Base-by-base conservation (phyloP, 2,329 filamentous ascomycete genomes). In the Penicillium sp. region DNA sequence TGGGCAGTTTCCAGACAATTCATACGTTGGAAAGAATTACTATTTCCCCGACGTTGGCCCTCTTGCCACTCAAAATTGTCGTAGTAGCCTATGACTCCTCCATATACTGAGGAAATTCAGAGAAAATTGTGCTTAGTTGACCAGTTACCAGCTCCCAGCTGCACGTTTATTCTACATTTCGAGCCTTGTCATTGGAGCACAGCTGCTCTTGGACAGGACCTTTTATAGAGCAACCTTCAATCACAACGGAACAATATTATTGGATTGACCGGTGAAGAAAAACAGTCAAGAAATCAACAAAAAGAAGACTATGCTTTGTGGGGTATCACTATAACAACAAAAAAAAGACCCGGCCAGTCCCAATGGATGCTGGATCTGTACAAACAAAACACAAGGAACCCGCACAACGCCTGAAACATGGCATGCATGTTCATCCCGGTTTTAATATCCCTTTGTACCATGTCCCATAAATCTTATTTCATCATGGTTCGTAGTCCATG, bases 261-360 rank as follows among this genome's bases (percentile, higher is more conserved):
- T 46, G 13, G 34, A 34, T 34, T 34, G 44, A 34, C 29, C 18
- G 14, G 16, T 7, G 18, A n/a, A 18, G 16, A 10, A 22, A 34
- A 7, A 18, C 22, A 38, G 13, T 22, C 10, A 38, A 52, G n/a
- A n/a, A 31, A 34, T 7, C 8, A 46, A 26, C 38, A 44, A 37
- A 35, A 16, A 20, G 11, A 34, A 46, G 24, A 18, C 20, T 26
- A 43, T 13, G 40, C 32, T 31, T 22, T 32, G 29, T 22, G 31
- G 50, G 40, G 50, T 52, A 52, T 46, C 50, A 52, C n/a, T 32
- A 10, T 44, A 52, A 52, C n/a, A 31, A 46, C 40, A 35, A 52
- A 29, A 24, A 42, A 32, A 32, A 11, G 31, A 37, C 35, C 18
- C 26, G 7, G 9, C 22, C 16, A 20, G 14, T 34, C 24, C 18